Evolutionary conservation across 257 asterid genomes (phyloP).

Genomic region (Schizonepeta tenuifolia): DNA sequence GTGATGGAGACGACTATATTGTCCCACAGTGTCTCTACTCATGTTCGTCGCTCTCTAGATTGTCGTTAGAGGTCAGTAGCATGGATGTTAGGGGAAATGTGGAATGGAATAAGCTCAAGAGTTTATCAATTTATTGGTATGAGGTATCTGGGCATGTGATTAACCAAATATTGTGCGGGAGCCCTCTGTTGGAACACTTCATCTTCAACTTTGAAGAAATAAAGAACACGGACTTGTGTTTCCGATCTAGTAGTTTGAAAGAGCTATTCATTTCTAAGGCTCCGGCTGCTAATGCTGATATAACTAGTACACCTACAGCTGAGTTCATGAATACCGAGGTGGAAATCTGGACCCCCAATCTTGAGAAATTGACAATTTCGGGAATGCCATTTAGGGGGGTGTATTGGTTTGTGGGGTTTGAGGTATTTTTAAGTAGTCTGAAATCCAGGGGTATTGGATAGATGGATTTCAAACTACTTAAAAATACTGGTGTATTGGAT

Average conservation of each 20-base stretch:
- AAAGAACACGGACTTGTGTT: background rate
- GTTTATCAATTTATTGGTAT: background rate
- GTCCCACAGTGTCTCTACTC: background rate
- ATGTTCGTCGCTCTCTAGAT: background rate
- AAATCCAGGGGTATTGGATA: no score
- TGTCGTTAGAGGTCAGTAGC: no score
- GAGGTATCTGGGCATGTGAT: background rate
- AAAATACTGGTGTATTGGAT: no score
- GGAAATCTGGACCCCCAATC: background rate
- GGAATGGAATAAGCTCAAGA: background rate
- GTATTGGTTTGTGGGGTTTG: no score
- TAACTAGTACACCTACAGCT: no score
- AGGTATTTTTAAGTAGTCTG: no score
- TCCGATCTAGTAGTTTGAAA: conserved; percentile 3
- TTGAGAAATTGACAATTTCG: background rate
- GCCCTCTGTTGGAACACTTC: background rate
- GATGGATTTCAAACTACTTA: no score
- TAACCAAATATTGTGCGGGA: background rate
- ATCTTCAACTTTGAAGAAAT: background rate
- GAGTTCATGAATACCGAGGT: background rate
- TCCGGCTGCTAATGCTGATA: no score
- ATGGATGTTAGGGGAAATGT: background rate
- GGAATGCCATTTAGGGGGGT: no score
- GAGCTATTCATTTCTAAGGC: no score
- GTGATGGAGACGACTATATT: no score